Conservation (phyloP, 1,284 basidiomycete species). For the Wallemia hederae region DNA sequence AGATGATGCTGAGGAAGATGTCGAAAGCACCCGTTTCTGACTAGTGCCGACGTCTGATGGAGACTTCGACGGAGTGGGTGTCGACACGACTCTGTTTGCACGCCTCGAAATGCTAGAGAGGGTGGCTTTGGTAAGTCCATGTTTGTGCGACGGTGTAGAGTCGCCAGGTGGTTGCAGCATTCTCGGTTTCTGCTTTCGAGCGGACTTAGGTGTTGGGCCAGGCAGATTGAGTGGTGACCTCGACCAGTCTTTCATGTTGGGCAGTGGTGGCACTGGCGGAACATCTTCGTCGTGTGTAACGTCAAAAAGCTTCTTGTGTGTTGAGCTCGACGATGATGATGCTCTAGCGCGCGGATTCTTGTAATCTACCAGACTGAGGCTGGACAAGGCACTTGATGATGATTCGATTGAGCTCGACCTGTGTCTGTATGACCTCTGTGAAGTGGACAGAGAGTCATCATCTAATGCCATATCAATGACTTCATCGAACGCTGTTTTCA, state of each 20-base stretch:
- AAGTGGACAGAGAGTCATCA: background rate
- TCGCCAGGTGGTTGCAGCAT: background rate
- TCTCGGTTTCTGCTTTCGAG: background rate
- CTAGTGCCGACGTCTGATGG: background rate
- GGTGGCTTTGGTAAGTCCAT: background rate
- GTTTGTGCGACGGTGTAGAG: background rate
- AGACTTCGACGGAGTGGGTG: background rate
- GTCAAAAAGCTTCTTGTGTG: background rate
- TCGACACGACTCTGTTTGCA: background rate
- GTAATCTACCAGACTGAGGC: background rate
- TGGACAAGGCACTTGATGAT: background rate
- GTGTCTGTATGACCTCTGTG: background rate
- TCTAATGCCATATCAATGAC: background rate
- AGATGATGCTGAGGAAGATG: background rate
- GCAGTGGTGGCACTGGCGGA: background rate
- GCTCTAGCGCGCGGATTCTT: background rate
- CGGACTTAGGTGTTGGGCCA: background rate
- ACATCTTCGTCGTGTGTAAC: background rate
- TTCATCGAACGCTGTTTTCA: background rate
- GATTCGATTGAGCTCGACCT: background rate
- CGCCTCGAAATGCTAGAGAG: background rate
- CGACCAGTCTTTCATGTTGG: background rate
- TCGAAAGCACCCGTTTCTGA: background rate
- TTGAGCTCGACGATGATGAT: background rate
- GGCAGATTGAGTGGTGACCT: background rate